A percentile compares a stretch with the other conserved stretches of the same genome.
phyloP scores from a whole-genome alignment of 2,329 filamentous ascomycete species.

The Paecilomyces dactylethromorphus region DNA sequence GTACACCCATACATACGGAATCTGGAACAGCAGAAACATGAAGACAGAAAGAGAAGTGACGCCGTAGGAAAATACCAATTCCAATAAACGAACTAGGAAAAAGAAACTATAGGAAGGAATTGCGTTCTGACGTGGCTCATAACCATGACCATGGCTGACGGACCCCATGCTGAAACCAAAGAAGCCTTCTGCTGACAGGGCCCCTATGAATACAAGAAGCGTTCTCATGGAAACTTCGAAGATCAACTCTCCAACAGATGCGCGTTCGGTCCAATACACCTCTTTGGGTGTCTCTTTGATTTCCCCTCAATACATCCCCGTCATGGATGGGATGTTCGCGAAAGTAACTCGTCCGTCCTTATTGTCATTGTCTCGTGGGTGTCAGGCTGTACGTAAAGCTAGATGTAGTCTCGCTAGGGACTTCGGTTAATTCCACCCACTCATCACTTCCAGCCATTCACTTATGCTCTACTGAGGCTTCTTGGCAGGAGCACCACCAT shows the following conservation, averaged over 20 bases:
- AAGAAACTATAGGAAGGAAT: background rate
- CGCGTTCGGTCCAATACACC: background rate
- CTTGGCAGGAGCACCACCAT: constrained; percentile 27
- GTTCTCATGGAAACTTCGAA: background rate
- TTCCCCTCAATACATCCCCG: background rate
- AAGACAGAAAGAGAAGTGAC: background rate
- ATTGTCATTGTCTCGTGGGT: background rate
- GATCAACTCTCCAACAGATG: background rate
- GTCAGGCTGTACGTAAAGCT: background rate
- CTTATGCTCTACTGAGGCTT: constrained; percentile 39
- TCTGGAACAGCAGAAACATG: background rate
- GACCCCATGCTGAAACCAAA: background rate
- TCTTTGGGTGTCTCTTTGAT: background rate
- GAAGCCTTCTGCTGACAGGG: background rate
- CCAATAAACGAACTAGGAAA: background rate
- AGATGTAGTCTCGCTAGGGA: background rate
- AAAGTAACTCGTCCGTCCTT: background rate
- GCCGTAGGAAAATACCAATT: background rate
- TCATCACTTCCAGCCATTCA: background rate
- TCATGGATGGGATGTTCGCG: background rate
- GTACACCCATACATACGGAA: background rate
- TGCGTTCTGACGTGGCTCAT: background rate
- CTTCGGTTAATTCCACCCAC: background rate
- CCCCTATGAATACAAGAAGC: background rate
- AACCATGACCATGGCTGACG: background rate